Conservation (phyloP, 2,329 filamentous ascomycete genomes). For the Aspergillus sp. region DNA sequence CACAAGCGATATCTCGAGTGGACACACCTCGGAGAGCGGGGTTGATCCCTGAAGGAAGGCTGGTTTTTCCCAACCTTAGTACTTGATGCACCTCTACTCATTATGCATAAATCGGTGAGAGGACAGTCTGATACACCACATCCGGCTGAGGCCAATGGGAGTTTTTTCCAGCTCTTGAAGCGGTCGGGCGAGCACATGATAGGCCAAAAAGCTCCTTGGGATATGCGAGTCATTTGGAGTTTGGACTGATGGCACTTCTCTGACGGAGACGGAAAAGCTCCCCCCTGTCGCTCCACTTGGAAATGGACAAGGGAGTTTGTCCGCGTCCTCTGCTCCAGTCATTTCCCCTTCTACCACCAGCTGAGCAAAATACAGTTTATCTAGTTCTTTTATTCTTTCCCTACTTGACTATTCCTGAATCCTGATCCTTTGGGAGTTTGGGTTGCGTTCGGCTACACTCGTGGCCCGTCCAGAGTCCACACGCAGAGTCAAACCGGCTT, state of each 20-base stretch:
- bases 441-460: not conserved
- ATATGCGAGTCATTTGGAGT: conserved; percentile 24
- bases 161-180: not conserved
- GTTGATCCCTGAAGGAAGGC: not conserved
- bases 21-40: not conserved
- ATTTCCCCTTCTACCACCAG: not conserved
- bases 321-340: not conserved
- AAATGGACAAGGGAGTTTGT: conserved; percentile 3
- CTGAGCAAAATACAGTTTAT: conserved; percentile 2
- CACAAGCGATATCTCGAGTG: not conserved
- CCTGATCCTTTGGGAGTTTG: not conserved
- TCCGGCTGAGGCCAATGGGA: not conserved
- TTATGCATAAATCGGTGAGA: conserved; percentile 7
- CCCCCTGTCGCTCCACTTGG: conserved; percentile 4
- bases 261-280: not conserved
- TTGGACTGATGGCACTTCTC: conserved; percentile 5
- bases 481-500: not conserved
- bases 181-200: not conserved
- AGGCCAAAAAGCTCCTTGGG: conserved; percentile 3
- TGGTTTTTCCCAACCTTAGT: not conserved
- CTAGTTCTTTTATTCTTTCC: conserved; percentile 5
- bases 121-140: not conserved
- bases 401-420: not conserved
- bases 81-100: conserved; percentile 1
- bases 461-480: not conserved